A percentile compares a stretch with the other conserved stretches of the same genome.
Conservation (phyloP, 768 basidiomycete genomes). For the Tulasnella sp. region DNA sequence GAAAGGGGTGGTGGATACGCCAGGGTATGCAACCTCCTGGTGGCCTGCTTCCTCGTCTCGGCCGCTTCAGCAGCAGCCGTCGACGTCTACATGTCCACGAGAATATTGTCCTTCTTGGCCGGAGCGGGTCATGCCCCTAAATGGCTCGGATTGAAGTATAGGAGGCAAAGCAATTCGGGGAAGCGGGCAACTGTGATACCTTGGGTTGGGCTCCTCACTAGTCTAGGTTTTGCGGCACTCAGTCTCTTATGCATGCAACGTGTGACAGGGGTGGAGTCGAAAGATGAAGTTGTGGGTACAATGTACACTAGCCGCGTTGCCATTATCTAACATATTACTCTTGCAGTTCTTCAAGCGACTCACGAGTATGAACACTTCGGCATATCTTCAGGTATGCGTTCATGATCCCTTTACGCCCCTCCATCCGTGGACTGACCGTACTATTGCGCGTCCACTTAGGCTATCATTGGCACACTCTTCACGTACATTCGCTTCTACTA, state of each 20-base stretch:
- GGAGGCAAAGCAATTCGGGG: neutral
- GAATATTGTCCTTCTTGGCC: constrained; percentile 11
- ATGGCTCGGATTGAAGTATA: constrained; percentile 4
- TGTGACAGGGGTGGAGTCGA: neutral
- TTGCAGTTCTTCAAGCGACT: constrained; percentile 3
- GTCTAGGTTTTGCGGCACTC: neutral
- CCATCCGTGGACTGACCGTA: too few relatives aligned
- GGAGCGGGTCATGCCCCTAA: constrained; percentile 15
- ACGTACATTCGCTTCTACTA: constrained; percentile 13
- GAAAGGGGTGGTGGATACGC: neutral
- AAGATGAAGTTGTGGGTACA: too few relatives aligned
- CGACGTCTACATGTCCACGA: constrained; percentile 15
- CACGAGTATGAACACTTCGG: constrained; percentile 12
- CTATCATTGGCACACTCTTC: constrained; percentile 17
- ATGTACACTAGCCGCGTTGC: too few relatives aligned
- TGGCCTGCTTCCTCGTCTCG: constrained; percentile 6
- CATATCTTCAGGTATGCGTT: neutral
- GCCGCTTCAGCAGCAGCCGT: constrained; percentile 12
- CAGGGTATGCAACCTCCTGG: neutral
- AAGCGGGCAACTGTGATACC: constrained; percentile 1
- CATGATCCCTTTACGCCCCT: neutral
- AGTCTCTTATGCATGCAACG: neutral
- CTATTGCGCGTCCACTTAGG: too few relatives aligned
- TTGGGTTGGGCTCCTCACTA: neutral
- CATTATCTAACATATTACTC: too few relatives aligned